Conservation (phyloP, 2,329 filamentous ascomycete species). For the Lecanicillium sp. region DNA sequence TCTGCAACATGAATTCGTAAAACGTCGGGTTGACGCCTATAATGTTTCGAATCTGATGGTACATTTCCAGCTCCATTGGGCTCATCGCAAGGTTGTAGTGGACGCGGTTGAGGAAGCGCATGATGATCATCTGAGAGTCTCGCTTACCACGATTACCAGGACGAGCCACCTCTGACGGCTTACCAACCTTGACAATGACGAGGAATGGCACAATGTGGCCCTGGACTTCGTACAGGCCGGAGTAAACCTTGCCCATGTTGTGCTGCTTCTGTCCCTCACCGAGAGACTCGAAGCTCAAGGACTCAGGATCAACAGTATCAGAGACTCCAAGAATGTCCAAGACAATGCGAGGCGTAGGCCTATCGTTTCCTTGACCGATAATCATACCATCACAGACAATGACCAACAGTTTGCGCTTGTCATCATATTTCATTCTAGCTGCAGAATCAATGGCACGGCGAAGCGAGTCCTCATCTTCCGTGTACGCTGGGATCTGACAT, state of each 20-base stretch:
- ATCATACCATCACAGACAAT: slow-evolving; percentile 98
- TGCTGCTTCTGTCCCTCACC: slow-evolving; percentile 96
- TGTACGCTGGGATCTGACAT: slow-evolving; percentile 95
- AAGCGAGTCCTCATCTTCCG: slow-evolving; percentile 94
- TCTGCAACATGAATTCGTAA: slow-evolving; percentile 93
- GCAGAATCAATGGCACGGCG: slow-evolving; percentile 95
- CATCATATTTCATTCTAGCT: slow-evolving; percentile 91
- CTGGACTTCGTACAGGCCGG: slow-evolving; percentile 93
- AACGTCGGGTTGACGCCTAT: slow-evolving; percentile 98
- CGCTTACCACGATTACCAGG: slow-evolving; percentile 97
- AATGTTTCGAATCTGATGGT: slow-evolving; percentile 97
- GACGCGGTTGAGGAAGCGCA: slow-evolving; percentile 98
- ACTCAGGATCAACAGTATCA: slow-evolving; percentile 88
- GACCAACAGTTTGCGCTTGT: slow-evolving; percentile 92
- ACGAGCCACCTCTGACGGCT: slow-evolving; percentile 92
- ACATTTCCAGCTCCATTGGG: slow-evolving; percentile 93
- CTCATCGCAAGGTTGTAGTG: slow-evolving; percentile 97
- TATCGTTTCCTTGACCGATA: slow-evolving; percentile 95
- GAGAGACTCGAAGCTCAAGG: slow-evolving; percentile 91
- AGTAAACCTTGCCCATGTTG: slow-evolving; percentile 99
- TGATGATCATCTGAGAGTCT: slow-evolving; percentile 96
- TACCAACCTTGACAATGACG: slow-evolving; percentile 94
- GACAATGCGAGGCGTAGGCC: slow-evolving; percentile 90
- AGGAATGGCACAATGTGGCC: slow-evolving; percentile 97
- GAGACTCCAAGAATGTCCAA: slow-evolving; percentile 94